A percentile compares a stretch with the other conserved stretches of the same genome.
Evolutionary conservation across 2,329 filamentous ascomycete species (phyloP).

Genomic region (Ophiostoma pallidulum): DNA sequence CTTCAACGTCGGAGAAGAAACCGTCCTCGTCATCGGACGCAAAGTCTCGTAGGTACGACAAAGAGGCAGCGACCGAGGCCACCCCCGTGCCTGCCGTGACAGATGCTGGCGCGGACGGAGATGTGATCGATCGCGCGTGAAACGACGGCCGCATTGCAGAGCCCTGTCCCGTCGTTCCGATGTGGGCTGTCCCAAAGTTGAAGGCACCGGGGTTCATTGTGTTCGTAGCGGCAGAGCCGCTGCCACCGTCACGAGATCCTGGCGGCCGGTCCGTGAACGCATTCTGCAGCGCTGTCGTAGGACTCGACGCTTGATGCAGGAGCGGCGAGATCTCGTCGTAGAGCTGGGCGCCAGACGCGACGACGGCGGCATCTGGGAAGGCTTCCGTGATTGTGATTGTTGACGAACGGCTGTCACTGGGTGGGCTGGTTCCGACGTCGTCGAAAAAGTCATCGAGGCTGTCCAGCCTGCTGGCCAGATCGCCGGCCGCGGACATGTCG

Average conservation of each 20-base stretch:
- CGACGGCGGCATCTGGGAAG: slow-evolving; percentile 46
- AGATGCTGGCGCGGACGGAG: slow-evolving; percentile 49
- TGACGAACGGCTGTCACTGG: slow-evolving; percentile 52
- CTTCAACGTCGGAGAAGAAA: slow-evolving; percentile 69
- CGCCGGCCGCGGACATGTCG: slow-evolving; percentile 55
- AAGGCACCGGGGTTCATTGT: slow-evolving; percentile 55
- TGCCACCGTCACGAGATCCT: slow-evolving; percentile 48
- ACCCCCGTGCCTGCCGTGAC: slow-evolving; percentile 30
- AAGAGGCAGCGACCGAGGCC: slow-evolving; percentile 62
- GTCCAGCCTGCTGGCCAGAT: slow-evolving; percentile 71
- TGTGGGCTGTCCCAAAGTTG: slow-evolving; percentile 19
- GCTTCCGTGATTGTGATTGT: slow-evolving; percentile 53
- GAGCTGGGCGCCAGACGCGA: slow-evolving; percentile 65
- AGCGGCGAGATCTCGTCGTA: slow-evolving; percentile 93
- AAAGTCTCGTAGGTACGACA: slow-evolving; percentile 50
- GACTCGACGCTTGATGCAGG: slow-evolving; percentile 73
- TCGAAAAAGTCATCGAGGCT: slow-evolving; percentile 78
- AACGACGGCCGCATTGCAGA: slow-evolving; percentile 51
- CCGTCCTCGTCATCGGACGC: slow-evolving; percentile 75
- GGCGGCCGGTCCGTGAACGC: slow-evolving; percentile 69
- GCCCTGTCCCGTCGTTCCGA: background rate
- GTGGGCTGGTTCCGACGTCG: slow-evolving; percentile 50
- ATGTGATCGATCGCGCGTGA: slow-evolving; percentile 77
- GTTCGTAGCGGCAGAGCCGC: slow-evolving; percentile 29
- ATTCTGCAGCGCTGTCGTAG: slow-evolving; percentile 74